A percentile compares a stretch with the other conserved stretches of the same genome.
Evolutionary conservation across 345 rosid genomes (phyloP).

Genomic region (Hibiscus tridactylites): DNA sequence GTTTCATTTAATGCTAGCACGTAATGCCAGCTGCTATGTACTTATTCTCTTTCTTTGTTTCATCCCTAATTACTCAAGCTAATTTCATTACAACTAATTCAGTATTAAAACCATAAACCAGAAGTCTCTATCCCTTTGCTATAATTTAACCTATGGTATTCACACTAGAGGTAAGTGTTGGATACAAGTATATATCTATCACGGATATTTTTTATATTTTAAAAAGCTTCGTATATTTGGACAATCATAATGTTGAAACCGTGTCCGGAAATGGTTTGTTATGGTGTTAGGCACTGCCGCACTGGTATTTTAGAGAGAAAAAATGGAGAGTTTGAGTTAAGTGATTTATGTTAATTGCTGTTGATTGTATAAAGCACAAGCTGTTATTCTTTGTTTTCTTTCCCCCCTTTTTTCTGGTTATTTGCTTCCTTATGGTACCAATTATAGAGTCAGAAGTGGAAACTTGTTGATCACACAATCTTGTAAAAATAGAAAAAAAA

Average conservation of each 20-base stretch:
- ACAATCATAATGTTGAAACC: neutral
- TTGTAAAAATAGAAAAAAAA: neutral
- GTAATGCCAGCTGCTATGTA: neutral
- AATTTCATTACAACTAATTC: neutral
- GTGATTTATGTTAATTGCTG: neutral
- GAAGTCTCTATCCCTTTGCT: neutral
- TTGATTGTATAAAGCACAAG: neutral
- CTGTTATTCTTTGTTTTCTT: neutral
- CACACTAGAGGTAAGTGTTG: too few species aligned
- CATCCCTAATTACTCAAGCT: constrained; percentile 1
- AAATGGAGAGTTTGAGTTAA: neutral
- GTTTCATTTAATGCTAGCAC: neutral
- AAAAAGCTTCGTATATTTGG: neutral
- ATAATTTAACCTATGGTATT: too few species aligned
- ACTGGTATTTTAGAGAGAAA: too few species aligned
- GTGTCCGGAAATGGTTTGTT: too few species aligned
- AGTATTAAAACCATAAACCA: neutral
- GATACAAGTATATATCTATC: too few species aligned
- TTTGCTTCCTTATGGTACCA: neutral
- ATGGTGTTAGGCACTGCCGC: too few species aligned
- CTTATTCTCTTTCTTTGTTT: neutral
- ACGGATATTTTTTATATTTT: neutral
- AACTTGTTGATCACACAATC: neutral
- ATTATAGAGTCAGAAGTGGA: neutral
- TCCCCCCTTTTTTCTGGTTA: neutral